phyloP scores from a whole-genome alignment of 2,329 filamentous ascomycete genomes.

The Calycina herbarum region DNA sequence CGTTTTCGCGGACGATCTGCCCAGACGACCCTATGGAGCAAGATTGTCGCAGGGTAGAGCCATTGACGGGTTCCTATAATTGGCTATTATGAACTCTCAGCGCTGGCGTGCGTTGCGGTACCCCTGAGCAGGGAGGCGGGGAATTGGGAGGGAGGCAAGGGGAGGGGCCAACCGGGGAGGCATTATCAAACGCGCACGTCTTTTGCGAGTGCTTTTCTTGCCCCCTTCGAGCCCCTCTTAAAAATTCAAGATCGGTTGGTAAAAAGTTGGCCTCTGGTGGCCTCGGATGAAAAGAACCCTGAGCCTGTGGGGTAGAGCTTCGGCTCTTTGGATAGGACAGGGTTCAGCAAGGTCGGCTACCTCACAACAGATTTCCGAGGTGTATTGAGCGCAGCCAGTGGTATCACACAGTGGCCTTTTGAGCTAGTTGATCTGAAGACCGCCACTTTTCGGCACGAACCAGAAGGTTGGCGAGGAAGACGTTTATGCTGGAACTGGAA shows the following conservation, averaged over 20 bases:
- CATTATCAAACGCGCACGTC: not conserved
- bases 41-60: not conserved
- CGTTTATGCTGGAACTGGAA: not conserved
- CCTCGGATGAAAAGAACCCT: not conserved
- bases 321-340: not conserved
- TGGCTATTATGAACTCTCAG: not conserved
- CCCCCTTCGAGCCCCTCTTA: not conserved
- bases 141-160: not conserved
- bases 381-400: constrained; percentile 5
- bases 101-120: not conserved
- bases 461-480: not conserved
- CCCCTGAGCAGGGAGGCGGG: not conserved
- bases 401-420: not conserved
- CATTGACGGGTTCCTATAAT: not conserved
- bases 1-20: constrained; percentile 1
- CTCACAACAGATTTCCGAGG: not conserved
- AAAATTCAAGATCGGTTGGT: not conserved
- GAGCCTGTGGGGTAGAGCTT: not conserved
- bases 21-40: constrained; percentile 1
- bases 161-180: not conserved
- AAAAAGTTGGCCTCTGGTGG: not conserved
- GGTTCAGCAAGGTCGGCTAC: not conserved
- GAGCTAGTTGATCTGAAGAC: not conserved
- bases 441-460: not conserved
- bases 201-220: not conserved